Evolutionary conservation across 2,329 filamentous ascomycete genomes (phyloP).

Genomic region (Exophiala sideris): DNA sequence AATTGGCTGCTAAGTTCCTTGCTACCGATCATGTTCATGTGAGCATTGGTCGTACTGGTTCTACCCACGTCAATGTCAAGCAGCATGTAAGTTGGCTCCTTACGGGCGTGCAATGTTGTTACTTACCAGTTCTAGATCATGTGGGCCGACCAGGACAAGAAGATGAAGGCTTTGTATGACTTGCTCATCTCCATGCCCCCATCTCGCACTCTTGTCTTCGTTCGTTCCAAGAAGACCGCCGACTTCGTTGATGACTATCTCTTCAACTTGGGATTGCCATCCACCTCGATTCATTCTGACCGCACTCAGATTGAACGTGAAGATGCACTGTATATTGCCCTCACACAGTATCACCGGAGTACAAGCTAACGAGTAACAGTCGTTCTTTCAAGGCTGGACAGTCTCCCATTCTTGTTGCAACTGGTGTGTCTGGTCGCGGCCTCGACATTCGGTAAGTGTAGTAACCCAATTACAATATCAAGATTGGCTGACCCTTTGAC

Average conservation of each 20-base stretch:
- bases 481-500: slow-evolving; percentile 45
- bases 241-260: slow-evolving; percentile 86
- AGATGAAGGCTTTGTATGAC: slow-evolving; percentile 68
- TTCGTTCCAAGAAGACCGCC: slow-evolving; percentile 73
- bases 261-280: slow-evolving; percentile 74
- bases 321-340: slow-evolving; percentile 68
- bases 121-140: slow-evolving; percentile 50
- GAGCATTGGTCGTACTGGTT: slow-evolving; percentile 81
- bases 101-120: not conserved
- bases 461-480: not conserved
- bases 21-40: slow-evolving; percentile 72
- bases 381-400: slow-evolving; percentile 74
- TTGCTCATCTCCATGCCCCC: slow-evolving; percentile 68
- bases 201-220: slow-evolving; percentile 81
- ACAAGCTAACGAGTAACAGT: slow-evolving; percentile 35
- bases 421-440: slow-evolving; percentile 81
- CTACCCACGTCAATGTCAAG: slow-evolving; percentile 75
- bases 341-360: not conserved
- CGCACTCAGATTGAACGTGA: slow-evolving; percentile 89
- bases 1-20: slow-evolving; percentile 74
- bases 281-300: slow-evolving; percentile 82
- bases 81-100: slow-evolving; percentile 54
- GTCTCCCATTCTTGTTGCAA: slow-evolving; percentile 78
- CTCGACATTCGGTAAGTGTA: slow-evolving; percentile 43
- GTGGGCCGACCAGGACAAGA: slow-evolving; percentile 61